These are phyloP conservation scores for Nadsonia starkeyi-henricii DNA, from an alignment of 1,139 yeast genomes.

Conservation along the genomic window DNA sequence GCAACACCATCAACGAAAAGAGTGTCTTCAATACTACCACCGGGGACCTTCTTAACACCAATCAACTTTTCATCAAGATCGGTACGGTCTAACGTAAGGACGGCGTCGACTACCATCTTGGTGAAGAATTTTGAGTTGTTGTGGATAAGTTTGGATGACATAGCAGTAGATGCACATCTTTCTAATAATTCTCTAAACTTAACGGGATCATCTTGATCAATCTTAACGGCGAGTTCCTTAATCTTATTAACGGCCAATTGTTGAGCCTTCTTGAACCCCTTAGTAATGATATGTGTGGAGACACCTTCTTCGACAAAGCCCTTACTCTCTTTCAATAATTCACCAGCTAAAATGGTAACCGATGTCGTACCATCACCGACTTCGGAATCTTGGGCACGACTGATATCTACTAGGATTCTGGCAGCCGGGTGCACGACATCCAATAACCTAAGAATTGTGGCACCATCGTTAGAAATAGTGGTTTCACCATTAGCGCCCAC, in stretches of 20 bases:
- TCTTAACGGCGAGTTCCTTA: constrained; percentile 59
- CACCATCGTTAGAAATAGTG: constrained; percentile 96
- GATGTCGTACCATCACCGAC: constrained; percentile 99
- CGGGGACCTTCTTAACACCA: constrained; percentile 90
- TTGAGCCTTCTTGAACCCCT: constrained; percentile 79
- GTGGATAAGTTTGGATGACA: constrained; percentile 87
- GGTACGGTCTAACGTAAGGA: constrained; percentile 66
- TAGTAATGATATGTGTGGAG: constrained; percentile 74
- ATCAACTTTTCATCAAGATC: constrained; percentile 81
- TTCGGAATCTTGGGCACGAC: constrained; percentile 95
- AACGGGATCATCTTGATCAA: constrained; percentile 27
- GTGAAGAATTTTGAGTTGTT: constrained; percentile 82
- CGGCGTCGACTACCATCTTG: constrained; percentile 94
- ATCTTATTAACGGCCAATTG: constrained; percentile 62
- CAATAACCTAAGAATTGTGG: constrained; percentile 78
- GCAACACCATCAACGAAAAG: constrained; percentile 87
- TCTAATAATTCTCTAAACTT: constrained; percentile 67
- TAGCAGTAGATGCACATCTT: constrained; percentile 92
- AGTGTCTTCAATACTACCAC: constrained; percentile 95
- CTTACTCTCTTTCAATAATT: constrained; percentile 80
- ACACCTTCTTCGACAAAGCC: constrained; percentile 90
- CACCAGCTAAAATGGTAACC: constrained; percentile 90
- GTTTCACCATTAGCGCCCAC: constrained; percentile 75
- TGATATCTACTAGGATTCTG: constrained; percentile 82
- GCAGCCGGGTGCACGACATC: constrained; percentile 99